Percentiles rank a stretch among this genome's conserved stretches.
These are phyloP conservation scores for Phytopythium cucurbitacearum DNA, from an alignment of 352 stramenopile species.

Conservation along the genomic window DNA sequence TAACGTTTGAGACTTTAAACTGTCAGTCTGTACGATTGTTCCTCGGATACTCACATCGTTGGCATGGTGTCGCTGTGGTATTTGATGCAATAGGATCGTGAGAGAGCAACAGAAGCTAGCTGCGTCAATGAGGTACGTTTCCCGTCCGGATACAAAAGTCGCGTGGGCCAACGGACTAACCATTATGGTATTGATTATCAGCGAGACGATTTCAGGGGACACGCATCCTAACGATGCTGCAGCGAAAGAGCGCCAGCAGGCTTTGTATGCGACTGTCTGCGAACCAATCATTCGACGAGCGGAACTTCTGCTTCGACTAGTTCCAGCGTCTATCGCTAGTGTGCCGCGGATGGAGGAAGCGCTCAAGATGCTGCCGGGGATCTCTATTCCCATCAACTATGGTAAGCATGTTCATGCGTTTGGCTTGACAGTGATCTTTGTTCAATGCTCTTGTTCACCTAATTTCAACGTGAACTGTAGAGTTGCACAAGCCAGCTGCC, in stretches of 20 bases:
- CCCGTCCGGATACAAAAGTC: not conserved
- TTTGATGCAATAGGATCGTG: slow-evolving; percentile 58
- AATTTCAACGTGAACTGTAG: slow-evolving; percentile 8
- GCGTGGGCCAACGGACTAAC: not conserved
- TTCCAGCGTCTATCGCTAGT: slow-evolving; percentile 36
- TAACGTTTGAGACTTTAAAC: not conserved
- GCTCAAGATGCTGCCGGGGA: slow-evolving; percentile 70
- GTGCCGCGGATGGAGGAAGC: slow-evolving; percentile 22
- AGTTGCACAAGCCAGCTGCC: slow-evolving; percentile 24
- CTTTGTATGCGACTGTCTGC: slow-evolving; percentile 75
- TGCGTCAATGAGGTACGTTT: slow-evolving; percentile 40
- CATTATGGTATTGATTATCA: slow-evolving; percentile 2
- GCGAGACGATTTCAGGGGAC: slow-evolving; percentile 25
- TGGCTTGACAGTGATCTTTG: not conserved
- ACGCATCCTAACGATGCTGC: slow-evolving; percentile 33
- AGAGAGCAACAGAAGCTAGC: slow-evolving; percentile 85
- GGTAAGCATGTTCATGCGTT: slow-evolving; percentile 20
- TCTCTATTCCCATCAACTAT: slow-evolving; percentile 50
- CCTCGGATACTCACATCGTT: not conserved
- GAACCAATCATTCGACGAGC: slow-evolving; percentile 72
- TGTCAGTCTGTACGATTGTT: not conserved
- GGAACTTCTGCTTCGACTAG: slow-evolving; percentile 55
- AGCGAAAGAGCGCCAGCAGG: slow-evolving; percentile 62
- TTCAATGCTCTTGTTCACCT: not conserved
- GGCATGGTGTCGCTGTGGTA: not conserved